Percentiles rank a stretch among this genome's conserved stretches.
Evolutionary conservation across 2,329 filamentous ascomycete genomes (phyloP).

Genomic region (Cephalotrichum gorgonifer): DNA sequence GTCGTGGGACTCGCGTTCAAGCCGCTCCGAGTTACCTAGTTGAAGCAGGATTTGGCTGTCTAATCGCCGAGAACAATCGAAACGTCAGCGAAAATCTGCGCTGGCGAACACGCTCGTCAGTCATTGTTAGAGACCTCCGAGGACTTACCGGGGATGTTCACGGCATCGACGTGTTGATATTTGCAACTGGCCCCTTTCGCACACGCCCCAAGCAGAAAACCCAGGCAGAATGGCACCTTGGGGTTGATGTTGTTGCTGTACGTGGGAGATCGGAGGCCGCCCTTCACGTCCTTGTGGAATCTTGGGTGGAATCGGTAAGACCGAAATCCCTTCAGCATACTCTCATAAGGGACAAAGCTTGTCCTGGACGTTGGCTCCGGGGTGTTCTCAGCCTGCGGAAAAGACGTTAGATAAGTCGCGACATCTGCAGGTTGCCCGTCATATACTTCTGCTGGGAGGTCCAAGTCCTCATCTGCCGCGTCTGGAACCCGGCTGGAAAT

Average conservation of each 20-base stretch:
- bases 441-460: neutral
- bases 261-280: conserved; percentile 79
- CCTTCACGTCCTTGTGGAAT: conserved; percentile 57
- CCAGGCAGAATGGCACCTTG: conserved; percentile 62
- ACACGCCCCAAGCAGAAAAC: conserved; percentile 58
- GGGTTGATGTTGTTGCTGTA: conserved; percentile 87
- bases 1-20: conserved; percentile 48
- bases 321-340: conserved; percentile 72
- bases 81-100: conserved; percentile 5
- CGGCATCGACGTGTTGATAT: conserved; percentile 68
- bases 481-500: neutral
- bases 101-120: conserved; percentile 4
- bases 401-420: neutral
- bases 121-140: conserved; percentile 7
- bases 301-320: conserved; percentile 83
- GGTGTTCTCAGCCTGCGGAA: neutral
- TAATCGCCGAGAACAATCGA: conserved; percentile 21
- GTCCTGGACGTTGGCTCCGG: neutral
- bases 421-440: neutral
- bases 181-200: conserved; percentile 60
- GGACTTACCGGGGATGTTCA: conserved; percentile 65
- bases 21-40: conserved; percentile 56
- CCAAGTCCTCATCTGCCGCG: neutral
- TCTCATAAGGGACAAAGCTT: conserved; percentile 57
- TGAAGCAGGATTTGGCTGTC: conserved; percentile 66